Evolutionary conservation across 2,329 filamentous ascomycete species (phyloP).

Genomic region (Calonectria pseudoreteaudii): DNA sequence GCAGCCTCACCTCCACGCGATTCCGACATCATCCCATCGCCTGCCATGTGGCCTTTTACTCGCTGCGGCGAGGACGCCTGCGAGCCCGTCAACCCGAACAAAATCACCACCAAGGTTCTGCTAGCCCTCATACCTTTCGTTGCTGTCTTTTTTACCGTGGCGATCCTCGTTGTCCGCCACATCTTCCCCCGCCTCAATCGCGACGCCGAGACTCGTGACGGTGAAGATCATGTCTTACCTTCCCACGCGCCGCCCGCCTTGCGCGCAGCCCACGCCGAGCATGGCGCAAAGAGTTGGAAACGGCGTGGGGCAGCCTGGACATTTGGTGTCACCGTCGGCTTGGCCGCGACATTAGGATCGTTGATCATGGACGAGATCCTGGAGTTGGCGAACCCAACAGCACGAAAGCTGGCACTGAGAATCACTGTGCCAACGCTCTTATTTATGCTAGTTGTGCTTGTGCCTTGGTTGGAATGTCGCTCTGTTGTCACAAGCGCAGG

Average conservation of each 20-base stretch:
- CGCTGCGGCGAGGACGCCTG: constrained; percentile 70
- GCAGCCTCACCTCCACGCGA: not conserved
- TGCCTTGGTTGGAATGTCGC: constrained; percentile 84
- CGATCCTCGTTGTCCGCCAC: constrained; percentile 71
- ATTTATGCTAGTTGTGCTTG: constrained; percentile 77
- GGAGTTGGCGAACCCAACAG: constrained; percentile 76
- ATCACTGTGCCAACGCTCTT: constrained; percentile 78
- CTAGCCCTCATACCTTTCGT: constrained; percentile 78
- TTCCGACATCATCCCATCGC: not conserved
- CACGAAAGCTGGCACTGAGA: constrained; percentile 75
- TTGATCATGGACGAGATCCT: constrained; percentile 88
- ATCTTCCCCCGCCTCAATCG: constrained; percentile 80
- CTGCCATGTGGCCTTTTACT: constrained; percentile 54
- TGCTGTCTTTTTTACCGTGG: constrained; percentile 74
- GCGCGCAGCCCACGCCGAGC: constrained; percentile 69
- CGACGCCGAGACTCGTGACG: constrained; percentile 61
- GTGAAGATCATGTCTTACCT: constrained; percentile 71
- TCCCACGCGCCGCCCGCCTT: constrained; percentile 70
- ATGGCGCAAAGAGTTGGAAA: constrained; percentile 64
- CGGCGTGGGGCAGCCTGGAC: constrained; percentile 69
- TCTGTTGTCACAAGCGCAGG: constrained; percentile 69
- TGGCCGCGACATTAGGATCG: constrained; percentile 82
- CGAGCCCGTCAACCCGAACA: constrained; percentile 56
- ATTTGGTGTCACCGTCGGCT: constrained; percentile 81
- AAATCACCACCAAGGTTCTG: constrained; percentile 58